Evolutionary conservation across 495 filamentous ascomycete species (phyloP), one percentile per base, ranked within the genome.

Genomic region (Xylaria curta): DNA sequence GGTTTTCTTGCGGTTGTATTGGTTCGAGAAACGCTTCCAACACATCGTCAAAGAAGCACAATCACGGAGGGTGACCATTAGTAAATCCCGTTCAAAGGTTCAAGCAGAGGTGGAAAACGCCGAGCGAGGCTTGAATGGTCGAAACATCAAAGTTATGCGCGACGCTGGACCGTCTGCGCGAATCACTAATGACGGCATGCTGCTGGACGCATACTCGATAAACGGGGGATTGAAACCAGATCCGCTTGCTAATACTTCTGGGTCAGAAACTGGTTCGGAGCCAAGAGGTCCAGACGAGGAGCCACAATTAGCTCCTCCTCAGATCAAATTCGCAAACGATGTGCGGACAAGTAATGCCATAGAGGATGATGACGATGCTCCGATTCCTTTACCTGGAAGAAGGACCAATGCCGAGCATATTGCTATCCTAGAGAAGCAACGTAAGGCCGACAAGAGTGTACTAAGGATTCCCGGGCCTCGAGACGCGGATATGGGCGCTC

Each of bases 1-100:
- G 38, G 95, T 98, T 0, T 97, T 97, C 75, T 84, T 98, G 26
- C 92, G 96, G 3, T 83, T 98, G 5, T 97, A 97, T 81, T 98
- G 95, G 95, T 99, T 99, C 76, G 95, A 98, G 82, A 97, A 95
- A 78, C 89, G 94, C 3, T 97, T 99, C 75, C 89, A 94, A 79
- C 76, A 81, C 44, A 85, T 98, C 60, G 94, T 91, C 38, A 86
- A 54, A 51, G 83, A 88, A 69, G 81, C 85, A 7, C 81, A 78
- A 49, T 72, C 74, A 51, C 80, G 77, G 51, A 77, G 87, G 60
- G 76, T 79, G 44, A 86, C 84, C 42, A 75, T 88, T 10, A 73
- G 84, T 51, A 84, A 82, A 68, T 82, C 89, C 10, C 87, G 87
- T 60, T 86, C 89, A 6, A 84, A 89, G 69, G 84, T 88, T 24